A percentile compares a stretch with the other conserved stretches of the same genome.
phyloP scores from a whole-genome alignment of 306 rosid species.

The Inga leiocalycina region DNA sequence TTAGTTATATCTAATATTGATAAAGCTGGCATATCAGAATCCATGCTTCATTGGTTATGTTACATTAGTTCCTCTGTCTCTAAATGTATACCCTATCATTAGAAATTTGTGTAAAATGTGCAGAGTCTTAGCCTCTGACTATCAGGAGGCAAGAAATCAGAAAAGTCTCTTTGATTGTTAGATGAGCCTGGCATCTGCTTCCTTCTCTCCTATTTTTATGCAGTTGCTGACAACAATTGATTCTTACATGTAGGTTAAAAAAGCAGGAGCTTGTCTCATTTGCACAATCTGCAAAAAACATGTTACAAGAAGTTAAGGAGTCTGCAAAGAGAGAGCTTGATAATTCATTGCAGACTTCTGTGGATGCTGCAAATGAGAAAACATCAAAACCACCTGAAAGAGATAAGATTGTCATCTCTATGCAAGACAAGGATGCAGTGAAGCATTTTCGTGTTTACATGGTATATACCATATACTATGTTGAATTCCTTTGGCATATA shows the following conservation, averaged over 20 bases:
- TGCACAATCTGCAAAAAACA: conserved; percentile 64
- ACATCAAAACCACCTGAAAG: conserved; percentile 55
- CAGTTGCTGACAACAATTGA: conserved; percentile 15
- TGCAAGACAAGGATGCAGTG: conserved; percentile 70
- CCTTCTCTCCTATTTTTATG: background rate
- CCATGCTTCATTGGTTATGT: background rate
- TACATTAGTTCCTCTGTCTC: background rate
- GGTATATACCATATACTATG: conserved; percentile 53
- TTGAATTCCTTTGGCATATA: conserved; percentile 5
- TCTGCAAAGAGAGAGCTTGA: conserved; percentile 48
- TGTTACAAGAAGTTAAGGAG: conserved; percentile 60
- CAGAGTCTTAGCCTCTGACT: background rate
- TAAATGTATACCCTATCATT: background rate
- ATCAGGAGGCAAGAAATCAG: background rate
- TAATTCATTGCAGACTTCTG: conserved; percentile 38
- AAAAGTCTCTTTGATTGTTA: background rate
- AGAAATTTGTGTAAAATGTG: background rate
- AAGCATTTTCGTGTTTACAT: conserved; percentile 74
- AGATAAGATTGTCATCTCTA: conserved; percentile 67
- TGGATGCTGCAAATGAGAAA: conserved; percentile 43
- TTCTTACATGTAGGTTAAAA: conserved; percentile 55
- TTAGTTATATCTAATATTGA: background rate
- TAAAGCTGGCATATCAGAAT: background rate
- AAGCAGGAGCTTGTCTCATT: conserved; percentile 72
- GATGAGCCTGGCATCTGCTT: background rate